These are phyloP conservation scores for Paramecium caudatum DNA, from an alignment of 73 alveolate genomes.

Conservation along the genomic window DNA sequence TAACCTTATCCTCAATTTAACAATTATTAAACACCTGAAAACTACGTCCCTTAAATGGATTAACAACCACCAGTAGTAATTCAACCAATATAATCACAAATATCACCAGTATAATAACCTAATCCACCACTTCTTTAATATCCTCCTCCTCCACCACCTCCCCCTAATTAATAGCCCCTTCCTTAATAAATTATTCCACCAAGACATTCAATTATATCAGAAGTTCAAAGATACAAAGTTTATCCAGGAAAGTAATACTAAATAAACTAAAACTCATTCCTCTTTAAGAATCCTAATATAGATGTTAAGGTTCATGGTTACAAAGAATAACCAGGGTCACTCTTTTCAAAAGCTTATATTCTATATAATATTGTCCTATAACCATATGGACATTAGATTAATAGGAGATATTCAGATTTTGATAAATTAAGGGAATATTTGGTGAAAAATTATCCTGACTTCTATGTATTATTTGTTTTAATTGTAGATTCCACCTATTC, in stretches of 20 bases:
- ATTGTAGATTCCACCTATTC: conserved; percentile 46
- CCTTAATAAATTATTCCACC: not conserved
- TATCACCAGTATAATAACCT: too few species aligned
- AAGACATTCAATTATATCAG: not conserved
- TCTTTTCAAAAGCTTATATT: conserved; percentile 30
- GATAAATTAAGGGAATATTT: conserved; percentile 63
- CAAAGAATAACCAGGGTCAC: not conserved
- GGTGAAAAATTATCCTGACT: conserved; percentile 50
- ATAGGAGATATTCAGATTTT: conserved; percentile 59
- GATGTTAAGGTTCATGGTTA: not conserved
- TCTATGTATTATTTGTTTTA: not conserved
- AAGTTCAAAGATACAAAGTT: not conserved
- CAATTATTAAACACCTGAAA: conserved; percentile 14
- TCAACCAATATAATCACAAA: too few species aligned
- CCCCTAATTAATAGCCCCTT: not conserved
- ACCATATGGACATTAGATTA: conserved; percentile 41
- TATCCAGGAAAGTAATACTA: not conserved
- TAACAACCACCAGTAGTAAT: too few species aligned
- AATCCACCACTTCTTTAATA: too few species aligned
- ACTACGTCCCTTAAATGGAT: not conserved
- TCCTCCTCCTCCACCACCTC: conserved; percentile 2
- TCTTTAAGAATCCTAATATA: conserved; percentile 56
- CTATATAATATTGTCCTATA: not conserved
- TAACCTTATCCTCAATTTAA: not conserved
- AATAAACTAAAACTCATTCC: not conserved